These are phyloP conservation scores for Flaveria ramosissima DNA, from an alignment of 129 eudicot genomes.

Conservation along the genomic window DNA sequence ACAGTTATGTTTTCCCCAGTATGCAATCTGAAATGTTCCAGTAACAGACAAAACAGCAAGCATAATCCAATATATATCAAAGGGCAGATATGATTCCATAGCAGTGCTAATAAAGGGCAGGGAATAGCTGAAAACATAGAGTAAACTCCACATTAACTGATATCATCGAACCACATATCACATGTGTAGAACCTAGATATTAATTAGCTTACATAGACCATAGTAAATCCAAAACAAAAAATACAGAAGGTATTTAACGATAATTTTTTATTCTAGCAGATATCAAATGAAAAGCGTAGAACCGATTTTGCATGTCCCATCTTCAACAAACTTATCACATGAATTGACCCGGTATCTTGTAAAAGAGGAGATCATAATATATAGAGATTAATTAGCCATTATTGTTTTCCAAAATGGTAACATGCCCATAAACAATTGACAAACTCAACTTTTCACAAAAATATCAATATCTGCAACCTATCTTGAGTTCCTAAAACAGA, in stretches of 20 bases:
- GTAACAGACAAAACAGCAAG: constrained; percentile 9
- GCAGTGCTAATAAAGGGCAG: background rate
- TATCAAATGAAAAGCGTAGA: constrained; percentile 1
- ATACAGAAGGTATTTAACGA: background rate
- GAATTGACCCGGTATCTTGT: constrained; percentile 9
- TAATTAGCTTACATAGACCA: background rate
- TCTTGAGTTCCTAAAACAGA: constrained; percentile 17
- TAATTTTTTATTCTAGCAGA: background rate
- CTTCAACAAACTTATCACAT: background rate
- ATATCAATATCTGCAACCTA: constrained; percentile 5
- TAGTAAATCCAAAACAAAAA: background rate
- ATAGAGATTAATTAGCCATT: background rate
- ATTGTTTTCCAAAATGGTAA: background rate
- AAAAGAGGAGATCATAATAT: constrained; percentile 3
- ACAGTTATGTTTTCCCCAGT: background rate
- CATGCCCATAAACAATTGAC: constrained; percentile 13
- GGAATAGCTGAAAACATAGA: background rate
- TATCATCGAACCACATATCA: background rate
- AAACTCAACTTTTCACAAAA: constrained; percentile 9
- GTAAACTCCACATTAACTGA: background rate
- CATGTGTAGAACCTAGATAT: background rate
- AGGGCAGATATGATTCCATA: background rate
- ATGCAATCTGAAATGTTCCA: background rate
- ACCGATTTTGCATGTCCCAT: background rate
- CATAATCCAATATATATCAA: background rate